phyloP scores from a whole-genome alignment of 306 rosid genomes.

The apple (Malus domestica) region ASM211411v1 NC_041802.1:17367001-17367500 shows the following conservation, averaged over 20 bases:
- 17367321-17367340: rapidly evolving
- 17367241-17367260: not conserved
- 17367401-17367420: too few species aligned
- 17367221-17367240: not conserved
- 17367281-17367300: too few species aligned
- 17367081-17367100: not conserved
- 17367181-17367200: not conserved
- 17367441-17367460: too few species aligned
- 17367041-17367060: too few species aligned
- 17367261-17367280: not conserved
- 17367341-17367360: rapidly evolving
- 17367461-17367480: too few species aligned
- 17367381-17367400: too few species aligned
- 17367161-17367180: not conserved
- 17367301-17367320: too few species aligned
- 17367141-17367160: too few species aligned
- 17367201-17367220: not conserved
- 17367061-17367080: too few species aligned
- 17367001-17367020: not conserved
- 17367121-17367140: not conserved
- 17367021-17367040: not conserved
- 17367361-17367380: too few species aligned
- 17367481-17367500: not conserved
- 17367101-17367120: not conserved
- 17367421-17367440: too few species aligned